phyloP scores from a whole-genome alignment of 192 early-diverging fungal species.

The Backusella australiensis region DNA sequence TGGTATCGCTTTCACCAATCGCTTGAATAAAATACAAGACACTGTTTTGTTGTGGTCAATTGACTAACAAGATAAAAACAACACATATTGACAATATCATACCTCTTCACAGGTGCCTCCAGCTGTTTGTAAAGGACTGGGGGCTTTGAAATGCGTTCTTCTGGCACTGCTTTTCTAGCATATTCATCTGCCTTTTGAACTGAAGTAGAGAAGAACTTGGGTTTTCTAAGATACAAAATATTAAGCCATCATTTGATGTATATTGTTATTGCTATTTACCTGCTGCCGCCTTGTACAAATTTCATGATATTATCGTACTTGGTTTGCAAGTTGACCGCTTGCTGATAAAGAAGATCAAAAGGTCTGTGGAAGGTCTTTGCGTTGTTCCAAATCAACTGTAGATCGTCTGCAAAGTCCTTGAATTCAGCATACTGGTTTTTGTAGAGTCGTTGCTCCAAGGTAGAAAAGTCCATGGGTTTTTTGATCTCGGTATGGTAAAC shows the following conservation, averaged over 20 bases:
- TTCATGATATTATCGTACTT: not conserved
- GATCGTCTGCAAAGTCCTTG: conserved; percentile 40
- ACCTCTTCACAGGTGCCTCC: conserved; percentile 7
- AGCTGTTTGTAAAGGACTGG: not conserved
- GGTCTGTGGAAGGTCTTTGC: conserved; percentile 30
- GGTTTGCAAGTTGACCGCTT: conserved; percentile 6
- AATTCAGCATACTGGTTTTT: conserved; percentile 32
- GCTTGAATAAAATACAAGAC: conserved; percentile 21
- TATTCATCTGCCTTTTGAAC: conserved; percentile 6
- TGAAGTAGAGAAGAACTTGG: not conserved
- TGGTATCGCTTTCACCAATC: not conserved
- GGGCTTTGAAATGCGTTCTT: not conserved
- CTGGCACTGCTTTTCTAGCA: not conserved
- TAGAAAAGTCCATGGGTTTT: conserved; percentile 51
- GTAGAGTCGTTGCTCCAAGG: conserved; percentile 49
- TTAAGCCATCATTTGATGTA: not conserved
- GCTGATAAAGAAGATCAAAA: conserved; percentile 19
- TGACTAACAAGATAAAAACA: too few species aligned
- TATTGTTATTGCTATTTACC: not conserved
- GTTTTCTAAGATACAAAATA: not conserved
- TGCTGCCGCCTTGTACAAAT: conserved; percentile 3
- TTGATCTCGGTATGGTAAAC: conserved; percentile 47
- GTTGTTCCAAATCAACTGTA: conserved; percentile 42
- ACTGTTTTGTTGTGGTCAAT: not conserved
- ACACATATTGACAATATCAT: not conserved